A percentile compares a stretch with the other conserved stretches of the same genome.
phyloP scores from a whole-genome alignment of 129 eudicot species.

The Flaveria sonorensis region DNA sequence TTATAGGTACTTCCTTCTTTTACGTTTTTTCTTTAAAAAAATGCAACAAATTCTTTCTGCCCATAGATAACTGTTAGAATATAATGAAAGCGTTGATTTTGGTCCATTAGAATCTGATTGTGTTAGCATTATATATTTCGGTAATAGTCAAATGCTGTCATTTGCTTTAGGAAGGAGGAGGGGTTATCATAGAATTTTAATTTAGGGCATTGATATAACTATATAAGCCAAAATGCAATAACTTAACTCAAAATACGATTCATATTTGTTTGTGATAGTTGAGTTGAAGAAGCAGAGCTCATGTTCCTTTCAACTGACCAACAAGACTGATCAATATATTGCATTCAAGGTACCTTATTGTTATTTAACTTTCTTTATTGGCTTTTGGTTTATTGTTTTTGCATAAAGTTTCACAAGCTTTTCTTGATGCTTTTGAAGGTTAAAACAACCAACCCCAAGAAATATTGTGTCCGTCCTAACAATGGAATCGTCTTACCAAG shows the following conservation, averaged over 20 bases:
- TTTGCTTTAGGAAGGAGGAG: background rate
- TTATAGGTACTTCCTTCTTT: background rate
- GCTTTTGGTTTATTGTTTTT: background rate
- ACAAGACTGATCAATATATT: constrained; percentile 82
- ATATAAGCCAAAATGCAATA: background rate
- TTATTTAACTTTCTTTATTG: background rate
- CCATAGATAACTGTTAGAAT: background rate
- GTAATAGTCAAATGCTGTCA: background rate
- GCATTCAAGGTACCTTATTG: constrained; percentile 74
- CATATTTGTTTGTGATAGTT: constrained; percentile 49
- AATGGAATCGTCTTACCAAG: constrained; percentile 84
- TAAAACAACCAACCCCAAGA: constrained; percentile 93
- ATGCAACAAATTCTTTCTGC: constrained; percentile 1
- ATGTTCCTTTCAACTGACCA: constrained; percentile 81
- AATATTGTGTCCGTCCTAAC: constrained; percentile 93
- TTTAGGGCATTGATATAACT: background rate
- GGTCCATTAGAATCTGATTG: background rate
- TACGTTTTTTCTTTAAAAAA: background rate
- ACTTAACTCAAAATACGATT: background rate
- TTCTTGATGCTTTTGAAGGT: constrained; percentile 48
- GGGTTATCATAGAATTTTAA: background rate
- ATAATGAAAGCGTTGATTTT: background rate
- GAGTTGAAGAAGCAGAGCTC: constrained; percentile 92
- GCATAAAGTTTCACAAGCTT: constrained; percentile 18
- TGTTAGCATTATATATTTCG: background rate